These are phyloP conservation scores for Monosiga brevicollis DNA, from an alignment of 78 protist genomes.

Conservation along the genomic window DNA sequence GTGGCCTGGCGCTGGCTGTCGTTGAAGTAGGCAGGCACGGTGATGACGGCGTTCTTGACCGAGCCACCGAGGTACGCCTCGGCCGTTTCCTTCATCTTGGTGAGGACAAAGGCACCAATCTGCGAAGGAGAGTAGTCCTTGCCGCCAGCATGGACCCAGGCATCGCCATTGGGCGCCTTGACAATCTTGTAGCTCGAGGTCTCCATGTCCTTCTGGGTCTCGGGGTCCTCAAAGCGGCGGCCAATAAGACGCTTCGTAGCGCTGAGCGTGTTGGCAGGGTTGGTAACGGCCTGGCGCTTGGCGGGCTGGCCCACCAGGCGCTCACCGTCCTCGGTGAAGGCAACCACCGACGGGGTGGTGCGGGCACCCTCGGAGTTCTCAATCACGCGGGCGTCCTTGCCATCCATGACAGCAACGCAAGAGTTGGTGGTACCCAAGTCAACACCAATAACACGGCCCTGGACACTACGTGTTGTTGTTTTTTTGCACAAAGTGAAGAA, in stretches of 20 bases:
- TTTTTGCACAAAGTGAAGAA: too few species aligned
- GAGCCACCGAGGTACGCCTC: slow-evolving; percentile 68
- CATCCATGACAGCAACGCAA: slow-evolving; percentile 93
- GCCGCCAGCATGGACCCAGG: slow-evolving; percentile 87
- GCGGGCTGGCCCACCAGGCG: slow-evolving; percentile 86
- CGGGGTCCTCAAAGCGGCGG: slow-evolving; percentile 58
- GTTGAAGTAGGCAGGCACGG: slow-evolving; percentile 99
- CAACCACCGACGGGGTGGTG: slow-evolving; percentile 92
- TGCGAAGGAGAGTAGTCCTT: slow-evolving; percentile 89
- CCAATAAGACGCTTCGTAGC: slow-evolving; percentile 95
- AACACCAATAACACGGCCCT: slow-evolving; percentile 80
- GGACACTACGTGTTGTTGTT: too few species aligned
- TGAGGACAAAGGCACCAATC: slow-evolving; percentile 90
- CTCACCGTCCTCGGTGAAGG: slow-evolving; percentile 74
- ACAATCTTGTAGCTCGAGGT: slow-evolving; percentile 55
- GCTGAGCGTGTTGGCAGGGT: slow-evolving; percentile 79
- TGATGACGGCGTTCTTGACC: slow-evolving; percentile 88
- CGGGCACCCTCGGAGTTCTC: slow-evolving; percentile 86
- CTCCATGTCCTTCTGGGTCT: slow-evolving; percentile 48
- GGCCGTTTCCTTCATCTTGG: slow-evolving; percentile 96
- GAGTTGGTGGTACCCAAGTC: slow-evolving; percentile 99
- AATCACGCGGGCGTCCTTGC: slow-evolving; percentile 58
- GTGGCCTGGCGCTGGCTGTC: slow-evolving; percentile 98
- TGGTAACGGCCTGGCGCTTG: slow-evolving; percentile 77
- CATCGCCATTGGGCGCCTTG: slow-evolving; percentile 73